phyloP scores from a whole-genome alignment of 306 rosid species.

The Casuarina equisetifolia region DNA sequence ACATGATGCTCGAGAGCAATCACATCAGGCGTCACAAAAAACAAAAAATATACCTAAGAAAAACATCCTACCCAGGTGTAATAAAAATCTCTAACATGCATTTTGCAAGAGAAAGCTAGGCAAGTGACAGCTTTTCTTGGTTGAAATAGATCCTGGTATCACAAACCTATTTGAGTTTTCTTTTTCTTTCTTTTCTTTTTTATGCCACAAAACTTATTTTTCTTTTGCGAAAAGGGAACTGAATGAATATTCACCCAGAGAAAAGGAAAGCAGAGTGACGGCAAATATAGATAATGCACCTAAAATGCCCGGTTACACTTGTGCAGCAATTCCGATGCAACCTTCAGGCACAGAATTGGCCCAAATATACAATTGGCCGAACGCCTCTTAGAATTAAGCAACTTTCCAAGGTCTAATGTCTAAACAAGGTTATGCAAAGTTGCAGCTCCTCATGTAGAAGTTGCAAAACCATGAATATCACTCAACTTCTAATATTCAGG shows the following conservation, averaged over 20 bases:
- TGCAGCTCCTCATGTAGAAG: neutral
- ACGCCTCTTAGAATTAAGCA: neutral
- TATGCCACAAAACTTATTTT: neutral
- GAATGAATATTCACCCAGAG: neutral
- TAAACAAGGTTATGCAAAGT: neutral
- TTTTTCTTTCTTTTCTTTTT: too few species aligned
- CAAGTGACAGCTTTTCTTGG: neutral
- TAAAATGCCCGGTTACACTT: neutral
- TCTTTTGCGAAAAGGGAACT: neutral
- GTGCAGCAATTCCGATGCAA: neutral
- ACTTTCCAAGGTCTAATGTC: neutral
- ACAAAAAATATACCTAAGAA: neutral
- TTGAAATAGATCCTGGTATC: neutral
- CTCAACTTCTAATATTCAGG: neutral
- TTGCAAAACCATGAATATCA: neutral
- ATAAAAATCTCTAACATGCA: neutral
- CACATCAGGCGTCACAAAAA: neutral
- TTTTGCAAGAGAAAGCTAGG: neutral
- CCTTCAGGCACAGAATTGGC: neutral
- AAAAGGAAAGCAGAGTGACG: neutral
- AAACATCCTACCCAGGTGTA: conserved; percentile 10
- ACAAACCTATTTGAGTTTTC: neutral
- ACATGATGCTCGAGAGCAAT: neutral
- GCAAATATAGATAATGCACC: neutral
- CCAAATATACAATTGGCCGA: neutral